Percentiles rank a stretch among this genome's conserved stretches.
Evolutionary conservation across 352 stramenopile genomes (phyloP).

Genomic region (Pythium graminicola): DNA sequence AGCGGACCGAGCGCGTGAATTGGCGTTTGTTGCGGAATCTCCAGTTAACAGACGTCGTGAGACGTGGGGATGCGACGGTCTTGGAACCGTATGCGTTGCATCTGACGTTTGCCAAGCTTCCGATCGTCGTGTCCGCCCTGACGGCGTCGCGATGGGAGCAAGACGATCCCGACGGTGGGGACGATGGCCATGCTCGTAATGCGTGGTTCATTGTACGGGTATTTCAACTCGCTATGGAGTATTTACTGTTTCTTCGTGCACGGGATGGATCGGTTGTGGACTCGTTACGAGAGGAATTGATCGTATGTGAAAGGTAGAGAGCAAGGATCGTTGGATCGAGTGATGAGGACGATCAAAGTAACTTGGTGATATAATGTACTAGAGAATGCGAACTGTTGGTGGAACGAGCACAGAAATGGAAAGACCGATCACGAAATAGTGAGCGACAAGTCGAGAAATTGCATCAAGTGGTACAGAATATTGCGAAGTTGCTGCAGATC

Average conservation of each 20-base stretch:
- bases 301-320: slow-evolving; percentile 24
- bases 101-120: slow-evolving; percentile 62
- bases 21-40: slow-evolving; percentile 53
- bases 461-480: slow-evolving; percentile 68
- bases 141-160: slow-evolving; percentile 1
- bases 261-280: slow-evolving; percentile 47
- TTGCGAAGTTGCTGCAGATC: slow-evolving; percentile 64
- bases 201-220: slow-evolving; percentile 67
- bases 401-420: slow-evolving; percentile 45
- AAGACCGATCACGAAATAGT: slow-evolving; percentile 32
- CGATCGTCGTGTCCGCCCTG: slow-evolving; percentile 14
- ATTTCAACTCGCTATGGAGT: slow-evolving; percentile 72
- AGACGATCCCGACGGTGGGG: slow-evolving; percentile 1
- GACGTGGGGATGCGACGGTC: slow-evolving; percentile 41
- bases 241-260: slow-evolving; percentile 59
- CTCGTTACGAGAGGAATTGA: slow-evolving; percentile 42
- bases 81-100: slow-evolving; percentile 70
- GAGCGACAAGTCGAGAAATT: slow-evolving; percentile 67
- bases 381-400: slow-evolving; percentile 42
- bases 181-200: slow-evolving; percentile 27
- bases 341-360: no score
- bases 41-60: slow-evolving; percentile 45
- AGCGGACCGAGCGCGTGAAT: slow-evolving; percentile 67
- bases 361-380: not conserved
- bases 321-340: not conserved